Evolutionary conservation across 2,329 filamentous ascomycete species (phyloP).

Genomic region (Metarhizium guizhouense): DNA sequence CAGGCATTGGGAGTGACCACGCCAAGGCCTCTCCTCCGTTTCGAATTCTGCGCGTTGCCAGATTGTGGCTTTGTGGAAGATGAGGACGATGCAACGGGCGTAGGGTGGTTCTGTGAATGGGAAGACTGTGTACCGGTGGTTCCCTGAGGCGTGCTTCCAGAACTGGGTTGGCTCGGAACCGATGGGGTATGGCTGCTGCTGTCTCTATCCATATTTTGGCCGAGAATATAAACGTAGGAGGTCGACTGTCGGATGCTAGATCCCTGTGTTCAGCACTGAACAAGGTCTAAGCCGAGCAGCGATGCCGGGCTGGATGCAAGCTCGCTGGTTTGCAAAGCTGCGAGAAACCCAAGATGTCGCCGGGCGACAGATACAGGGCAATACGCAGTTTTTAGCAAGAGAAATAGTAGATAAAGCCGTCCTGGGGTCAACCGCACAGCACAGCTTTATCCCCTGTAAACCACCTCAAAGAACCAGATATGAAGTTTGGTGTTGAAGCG

Average conservation of each 20-base stretch:
- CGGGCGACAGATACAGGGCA: background rate
- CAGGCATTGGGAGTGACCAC: slow-evolving; percentile 52
- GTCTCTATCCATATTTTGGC: slow-evolving; percentile 22
- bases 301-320: background rate
- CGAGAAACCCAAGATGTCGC: background rate
- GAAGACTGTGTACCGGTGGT: slow-evolving; percentile 14
- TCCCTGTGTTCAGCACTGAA: background rate
- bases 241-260: background rate
- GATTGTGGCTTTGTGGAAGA: slow-evolving; percentile 13
- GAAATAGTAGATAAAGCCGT: too few species aligned
- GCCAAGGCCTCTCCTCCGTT: slow-evolving; percentile 44
- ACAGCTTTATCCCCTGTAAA: background rate
- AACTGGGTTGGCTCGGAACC: slow-evolving; percentile 20
- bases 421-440: background rate
- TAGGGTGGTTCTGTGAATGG: slow-evolving; percentile 4
- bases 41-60: slow-evolving; percentile 28
- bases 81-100: slow-evolving; percentile 8
- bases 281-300: background rate
- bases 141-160: slow-evolving; percentile 25
- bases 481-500: background rate
- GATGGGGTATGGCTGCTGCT: slow-evolving; percentile 19
- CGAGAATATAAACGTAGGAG: background rate
- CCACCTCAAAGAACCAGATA: background rate
- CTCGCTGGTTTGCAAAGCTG: background rate
- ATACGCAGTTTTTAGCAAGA: too few species aligned